Evolutionary conservation across 352 stramenopile genomes (phyloP).

Genomic region (Halophytophthora polymorphica): DNA sequence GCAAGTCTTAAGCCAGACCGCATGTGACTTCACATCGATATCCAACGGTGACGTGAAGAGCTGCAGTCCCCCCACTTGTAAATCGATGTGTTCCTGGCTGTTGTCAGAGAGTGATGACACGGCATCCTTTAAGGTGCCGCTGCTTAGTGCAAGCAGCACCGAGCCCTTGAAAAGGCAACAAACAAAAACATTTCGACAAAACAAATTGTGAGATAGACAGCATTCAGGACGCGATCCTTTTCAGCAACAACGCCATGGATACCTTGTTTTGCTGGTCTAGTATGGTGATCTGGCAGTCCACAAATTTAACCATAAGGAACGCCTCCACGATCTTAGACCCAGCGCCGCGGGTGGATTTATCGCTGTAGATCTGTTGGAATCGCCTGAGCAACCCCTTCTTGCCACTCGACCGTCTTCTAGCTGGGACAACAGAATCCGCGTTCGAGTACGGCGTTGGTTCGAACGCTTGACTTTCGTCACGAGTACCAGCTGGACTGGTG

Average conservation of each 20-base stretch:
- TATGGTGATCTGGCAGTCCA: conserved; percentile 78
- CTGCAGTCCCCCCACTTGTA: conserved; percentile 63
- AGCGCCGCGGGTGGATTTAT: conserved; percentile 1
- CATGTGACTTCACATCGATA: conserved; percentile 64
- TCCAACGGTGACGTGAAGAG: conserved; percentile 67
- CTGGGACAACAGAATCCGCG: conserved; percentile 21
- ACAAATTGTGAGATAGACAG: not conserved
- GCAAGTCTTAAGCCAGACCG: conserved; percentile 62
- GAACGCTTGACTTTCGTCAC: conserved; percentile 11
- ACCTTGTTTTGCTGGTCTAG: conserved; percentile 69
- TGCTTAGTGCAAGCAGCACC: conserved; percentile 59
- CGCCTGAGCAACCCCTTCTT: conserved; percentile 6
- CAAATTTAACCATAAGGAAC: conserved; percentile 71
- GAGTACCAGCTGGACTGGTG: conserved; percentile 7
- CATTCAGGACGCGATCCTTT: not conserved
- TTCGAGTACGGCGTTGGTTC: conserved; percentile 27
- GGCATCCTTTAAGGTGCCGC: conserved; percentile 53
- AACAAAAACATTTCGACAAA: not conserved
- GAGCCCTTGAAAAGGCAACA: conserved; percentile 35
- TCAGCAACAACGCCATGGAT: not conserved
- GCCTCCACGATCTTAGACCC: conserved; percentile 32
- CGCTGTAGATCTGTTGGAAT: conserved; percentile 8
- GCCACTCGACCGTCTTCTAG: conserved; percentile 9
- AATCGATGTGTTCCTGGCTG: conserved; percentile 48
- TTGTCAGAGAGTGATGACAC: conserved; percentile 34